A percentile compares a stretch with the other conserved stretches of the same genome.
Evolutionary conservation across 2,329 filamentous ascomycete genomes (phyloP).

Genomic region (Endothia cerciana): DNA sequence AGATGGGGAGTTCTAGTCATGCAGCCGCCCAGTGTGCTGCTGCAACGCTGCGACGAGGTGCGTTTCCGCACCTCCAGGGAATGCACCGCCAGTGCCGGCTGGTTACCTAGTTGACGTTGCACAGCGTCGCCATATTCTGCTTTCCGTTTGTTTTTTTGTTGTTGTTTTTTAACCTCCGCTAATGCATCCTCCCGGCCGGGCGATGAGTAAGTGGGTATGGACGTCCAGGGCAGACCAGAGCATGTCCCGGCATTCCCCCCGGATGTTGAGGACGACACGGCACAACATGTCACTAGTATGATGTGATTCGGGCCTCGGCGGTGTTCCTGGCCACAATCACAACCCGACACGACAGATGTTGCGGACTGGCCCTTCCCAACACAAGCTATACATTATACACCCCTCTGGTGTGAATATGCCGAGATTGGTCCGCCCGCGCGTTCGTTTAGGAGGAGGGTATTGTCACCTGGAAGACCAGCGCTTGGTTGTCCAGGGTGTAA

Average conservation of each 20-base stretch:
- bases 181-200: no score
- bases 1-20: background rate
- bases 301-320: background rate
- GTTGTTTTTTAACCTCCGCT: background rate
- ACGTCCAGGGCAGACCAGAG: no score
- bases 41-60: slow-evolving; percentile 6
- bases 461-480: slow-evolving; percentile 63
- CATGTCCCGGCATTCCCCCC: no score
- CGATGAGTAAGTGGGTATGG: background rate
- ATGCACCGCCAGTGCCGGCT: background rate
- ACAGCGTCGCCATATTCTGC: background rate
- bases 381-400: no score
- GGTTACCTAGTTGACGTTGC: background rate
- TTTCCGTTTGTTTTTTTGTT: background rate
- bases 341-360: background rate
- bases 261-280: no score
- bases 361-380: no score
- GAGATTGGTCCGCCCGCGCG: no score
- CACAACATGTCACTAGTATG: background rate
- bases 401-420: no score
- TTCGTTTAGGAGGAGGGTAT: slow-evolving; percentile 32
- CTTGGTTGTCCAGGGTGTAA: slow-evolving; percentile 63
- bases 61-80: slow-evolving; percentile 8
- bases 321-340: background rate
- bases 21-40: background rate